Conservation (phyloP, 805 yeast species). For the Yarrowia hollandica region DNA sequence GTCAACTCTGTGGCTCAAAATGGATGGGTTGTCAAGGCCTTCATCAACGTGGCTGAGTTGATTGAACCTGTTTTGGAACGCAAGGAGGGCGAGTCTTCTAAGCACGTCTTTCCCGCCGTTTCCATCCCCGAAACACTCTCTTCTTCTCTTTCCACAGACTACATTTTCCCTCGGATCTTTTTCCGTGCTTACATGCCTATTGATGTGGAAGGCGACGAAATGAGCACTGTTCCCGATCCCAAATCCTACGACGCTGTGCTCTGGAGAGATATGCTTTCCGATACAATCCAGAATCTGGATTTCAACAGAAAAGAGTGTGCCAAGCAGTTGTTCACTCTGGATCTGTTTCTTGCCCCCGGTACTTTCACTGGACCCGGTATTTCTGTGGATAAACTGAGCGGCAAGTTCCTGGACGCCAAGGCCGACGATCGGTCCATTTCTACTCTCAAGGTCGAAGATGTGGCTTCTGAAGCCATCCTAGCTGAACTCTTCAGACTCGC, state of each 20-base stretch:
- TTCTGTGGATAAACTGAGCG: constrained; percentile 65
- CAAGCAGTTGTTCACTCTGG: constrained; percentile 73
- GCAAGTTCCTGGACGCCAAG: constrained; percentile 28
- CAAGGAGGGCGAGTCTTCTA: neutral
- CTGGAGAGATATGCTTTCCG: constrained; percentile 72
- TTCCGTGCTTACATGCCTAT: constrained; percentile 59
- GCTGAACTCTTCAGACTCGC: constrained; percentile 79
- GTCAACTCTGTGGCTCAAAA: constrained; percentile 12
- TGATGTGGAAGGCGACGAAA: constrained; percentile 44
- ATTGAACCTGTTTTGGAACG: constrained; percentile 25
- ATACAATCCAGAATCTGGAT: constrained; percentile 74
- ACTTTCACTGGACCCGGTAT: constrained; percentile 73
- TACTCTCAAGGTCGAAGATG: constrained; percentile 89
- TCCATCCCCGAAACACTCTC: constrained; percentile 37
- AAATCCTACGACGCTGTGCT: constrained; percentile 57
- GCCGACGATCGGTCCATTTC: constrained; percentile 41
- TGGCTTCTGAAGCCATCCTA: constrained; percentile 78
- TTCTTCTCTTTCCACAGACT: constrained; percentile 38
- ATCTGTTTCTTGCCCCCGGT: constrained; percentile 64
- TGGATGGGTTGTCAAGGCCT: constrained; percentile 36
- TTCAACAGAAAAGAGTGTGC: constrained; percentile 88
- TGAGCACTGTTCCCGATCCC: constrained; percentile 65
- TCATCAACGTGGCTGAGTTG: constrained; percentile 32
- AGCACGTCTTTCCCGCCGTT: constrained; percentile 41
- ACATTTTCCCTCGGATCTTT: constrained; percentile 59